Conservation (phyloP, 441 rosid genomes). For the Populus trichocarpa region DNA sequence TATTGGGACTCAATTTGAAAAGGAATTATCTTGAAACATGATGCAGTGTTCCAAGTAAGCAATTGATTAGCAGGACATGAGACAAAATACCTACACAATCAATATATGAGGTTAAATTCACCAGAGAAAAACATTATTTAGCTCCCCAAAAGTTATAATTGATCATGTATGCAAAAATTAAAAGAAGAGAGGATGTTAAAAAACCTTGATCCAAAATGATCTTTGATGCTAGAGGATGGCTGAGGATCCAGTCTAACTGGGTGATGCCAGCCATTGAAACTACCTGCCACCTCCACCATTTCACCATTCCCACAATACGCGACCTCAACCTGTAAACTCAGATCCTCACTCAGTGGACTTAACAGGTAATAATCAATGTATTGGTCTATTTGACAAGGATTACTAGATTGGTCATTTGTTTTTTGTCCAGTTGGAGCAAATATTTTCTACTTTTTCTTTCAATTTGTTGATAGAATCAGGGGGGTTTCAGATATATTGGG, state of each 20-base stretch:
- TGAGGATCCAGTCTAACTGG: slow-evolving; percentile 71
- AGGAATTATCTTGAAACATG: background rate
- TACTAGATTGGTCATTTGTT: background rate
- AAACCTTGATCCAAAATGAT: slow-evolving; percentile 47
- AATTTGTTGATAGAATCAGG: background rate
- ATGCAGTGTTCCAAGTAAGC: background rate
- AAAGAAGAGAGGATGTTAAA: slow-evolving; percentile 1
- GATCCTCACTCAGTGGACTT: background rate
- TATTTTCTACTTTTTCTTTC: background rate
- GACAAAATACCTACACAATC: background rate
- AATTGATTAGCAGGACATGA: background rate
- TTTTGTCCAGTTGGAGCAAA: background rate
- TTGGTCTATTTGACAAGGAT: background rate
- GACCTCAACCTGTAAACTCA: slow-evolving; percentile 56
- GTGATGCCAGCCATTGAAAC: slow-evolving; percentile 94
- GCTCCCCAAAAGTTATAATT: background rate
- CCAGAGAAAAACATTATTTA: background rate
- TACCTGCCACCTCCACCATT: slow-evolving; percentile 84
- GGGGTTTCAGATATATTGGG: background rate
- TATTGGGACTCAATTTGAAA: background rate
- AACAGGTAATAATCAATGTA: background rate
- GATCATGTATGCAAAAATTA: background rate
- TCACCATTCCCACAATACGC: slow-evolving; percentile 72
- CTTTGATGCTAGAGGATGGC: slow-evolving; percentile 33
- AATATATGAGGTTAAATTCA: background rate